Evolutionary conservation across 108 stramenopile genomes (phyloP), one percentile per base, ranked within the genome.

Genomic region (Ochromonas danica): DNA sequence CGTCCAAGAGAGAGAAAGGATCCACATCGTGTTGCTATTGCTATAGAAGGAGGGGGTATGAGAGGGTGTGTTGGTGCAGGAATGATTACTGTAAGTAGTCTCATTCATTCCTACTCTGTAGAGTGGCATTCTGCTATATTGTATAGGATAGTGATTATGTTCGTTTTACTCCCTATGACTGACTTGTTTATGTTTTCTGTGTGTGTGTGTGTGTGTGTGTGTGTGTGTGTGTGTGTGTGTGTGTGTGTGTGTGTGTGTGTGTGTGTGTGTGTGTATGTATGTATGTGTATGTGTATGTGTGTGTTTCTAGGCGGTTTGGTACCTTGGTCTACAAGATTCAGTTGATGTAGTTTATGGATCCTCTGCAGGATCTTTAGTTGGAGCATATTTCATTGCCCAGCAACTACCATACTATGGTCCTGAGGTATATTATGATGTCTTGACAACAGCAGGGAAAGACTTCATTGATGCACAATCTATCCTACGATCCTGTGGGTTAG

Each of bases 1-100:
- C 45, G 6, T 51, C 45, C 45, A 51, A 22, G 45, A 6, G 10
- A 67, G 6, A 28, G 35, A 28, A 67, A 67, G 6, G 63, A 67
- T 67, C 3, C 3, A 6, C 3, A 67, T 6, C 85, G 91, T 70
- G 84, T 97, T 39, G 96, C 94, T 1, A 85, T 97, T 38, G 90
- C 91, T 25, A 85, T 97, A 57, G 96, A 97, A 82, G 96, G 96
- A 14, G 96, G 96, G 1, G 96, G 96, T 1, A 97, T 97, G 96
- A 79, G 96, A 36, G 96, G 96, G 35, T 97, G 94, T 71, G 89
- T 97, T 30, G 89, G 91, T 0, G 96, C 95, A 14, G 96, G 96
- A 39, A 95, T 95, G 95, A 90, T 93, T 6, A 89, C 91, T 57
- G 63, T 67, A 67, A 67, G 63, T 35, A 67, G 6, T 36, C 10